Evolutionary conservation across 768 basidiomycete genomes (phyloP).

Genomic region (Trametes villosa): DNA sequence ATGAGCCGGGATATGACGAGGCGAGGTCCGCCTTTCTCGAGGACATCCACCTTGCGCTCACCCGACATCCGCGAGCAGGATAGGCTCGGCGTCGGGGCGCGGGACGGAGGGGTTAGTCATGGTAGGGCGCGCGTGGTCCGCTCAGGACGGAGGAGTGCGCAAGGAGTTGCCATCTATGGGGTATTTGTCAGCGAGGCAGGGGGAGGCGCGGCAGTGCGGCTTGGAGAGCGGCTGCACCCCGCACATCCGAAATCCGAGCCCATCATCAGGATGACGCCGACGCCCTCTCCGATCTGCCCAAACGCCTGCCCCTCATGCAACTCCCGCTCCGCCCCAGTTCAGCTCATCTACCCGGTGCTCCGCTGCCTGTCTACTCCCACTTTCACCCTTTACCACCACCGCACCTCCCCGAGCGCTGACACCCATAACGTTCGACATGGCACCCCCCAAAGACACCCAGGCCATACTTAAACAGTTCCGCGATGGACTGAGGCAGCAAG

Average conservation of each 20-base stretch:
- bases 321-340: background rate
- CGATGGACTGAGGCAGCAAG: constrained; percentile 53
- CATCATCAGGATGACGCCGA: constrained; percentile 22
- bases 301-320: constrained; percentile 4
- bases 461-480: constrained; percentile 54
- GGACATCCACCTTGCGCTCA: no score
- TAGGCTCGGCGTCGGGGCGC: no score
- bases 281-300: constrained; percentile 4
- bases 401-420: background rate
- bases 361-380: background rate
- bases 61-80: no score
- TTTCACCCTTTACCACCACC: background rate
- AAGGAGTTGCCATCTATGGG: background rate
- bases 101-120: background rate
- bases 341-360: background rate
- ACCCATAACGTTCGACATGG: constrained; percentile 19
- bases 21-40: no score
- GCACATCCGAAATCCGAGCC: background rate
- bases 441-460: constrained; percentile 24
- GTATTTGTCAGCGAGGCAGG: constrained; percentile 19
- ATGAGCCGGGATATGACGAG: no score
- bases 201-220: background rate
- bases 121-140: background rate
- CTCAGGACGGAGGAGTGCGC: background rate
- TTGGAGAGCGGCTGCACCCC: background rate